These are phyloP conservation scores for Botrytis pseudocinerea DNA, from an alignment of 2,329 filamentous ascomycete genomes.

Conservation along the genomic window DNA sequence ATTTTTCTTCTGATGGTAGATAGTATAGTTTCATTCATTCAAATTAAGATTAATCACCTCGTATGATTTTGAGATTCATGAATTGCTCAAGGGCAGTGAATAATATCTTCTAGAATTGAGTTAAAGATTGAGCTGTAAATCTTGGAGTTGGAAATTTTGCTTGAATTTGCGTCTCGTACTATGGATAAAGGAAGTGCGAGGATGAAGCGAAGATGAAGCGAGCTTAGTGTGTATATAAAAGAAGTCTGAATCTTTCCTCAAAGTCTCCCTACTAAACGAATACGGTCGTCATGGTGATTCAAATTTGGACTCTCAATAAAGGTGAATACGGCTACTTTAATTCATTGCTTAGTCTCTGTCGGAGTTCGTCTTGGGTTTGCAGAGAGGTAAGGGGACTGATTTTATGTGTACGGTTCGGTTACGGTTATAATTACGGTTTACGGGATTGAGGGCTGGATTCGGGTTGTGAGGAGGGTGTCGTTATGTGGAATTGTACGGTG, in stretches of 20 bases:
- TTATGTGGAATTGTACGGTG: background rate
- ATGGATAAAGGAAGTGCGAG: background rate
- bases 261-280: background rate
- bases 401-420: too few relatives aligned
- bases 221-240: background rate
- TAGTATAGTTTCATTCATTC: background rate
- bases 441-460: background rate
- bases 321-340: background rate
- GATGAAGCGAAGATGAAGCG: background rate
- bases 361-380: too few relatives aligned
- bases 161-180: background rate
- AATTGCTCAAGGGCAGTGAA: background rate
- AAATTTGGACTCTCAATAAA: background rate
- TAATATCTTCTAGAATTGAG: background rate
- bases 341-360: background rate
- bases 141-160: fast-evolving
- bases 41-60: background rate
- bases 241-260: background rate
- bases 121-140: background rate
- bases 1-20: background rate
- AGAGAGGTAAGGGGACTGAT: too few relatives aligned
- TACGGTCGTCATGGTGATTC: background rate
- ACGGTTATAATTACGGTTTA: too few relatives aligned
- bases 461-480: too few relatives aligned
- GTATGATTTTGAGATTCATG: background rate